Evolutionary conservation across 2,329 filamentous ascomycete genomes (phyloP).

Genomic region (Xylariaceae sp.): DNA sequence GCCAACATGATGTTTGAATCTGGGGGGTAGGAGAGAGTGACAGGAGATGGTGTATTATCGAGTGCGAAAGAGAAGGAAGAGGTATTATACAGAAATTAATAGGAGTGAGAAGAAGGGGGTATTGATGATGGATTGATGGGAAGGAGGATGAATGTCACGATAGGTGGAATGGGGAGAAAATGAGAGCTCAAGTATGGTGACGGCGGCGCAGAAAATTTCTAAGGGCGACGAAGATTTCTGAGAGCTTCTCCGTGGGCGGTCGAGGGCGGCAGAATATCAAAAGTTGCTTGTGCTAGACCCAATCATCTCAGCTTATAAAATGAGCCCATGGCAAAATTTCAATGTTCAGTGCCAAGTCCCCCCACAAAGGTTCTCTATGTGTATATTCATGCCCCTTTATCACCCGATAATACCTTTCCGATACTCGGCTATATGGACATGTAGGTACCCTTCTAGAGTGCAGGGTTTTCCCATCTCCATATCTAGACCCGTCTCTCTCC

Average conservation of each 20-base stretch:
- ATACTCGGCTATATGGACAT: no score
- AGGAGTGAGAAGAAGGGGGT: constrained; percentile 18
- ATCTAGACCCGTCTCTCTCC: no score
- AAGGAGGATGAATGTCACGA: constrained; percentile 24
- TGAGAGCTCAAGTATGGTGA: constrained; percentile 17
- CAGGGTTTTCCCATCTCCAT: no score
- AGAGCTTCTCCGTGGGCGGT: constrained; percentile 30
- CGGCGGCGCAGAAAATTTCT: constrained; percentile 27
- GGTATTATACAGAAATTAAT: constrained; percentile 26
- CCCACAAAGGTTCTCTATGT: no score
- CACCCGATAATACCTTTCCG: no score
- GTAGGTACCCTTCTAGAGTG: no score
- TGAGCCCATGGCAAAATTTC: no score
- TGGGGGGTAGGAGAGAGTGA: constrained; percentile 32
- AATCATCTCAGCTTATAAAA: no score
- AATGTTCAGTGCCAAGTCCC: no score
- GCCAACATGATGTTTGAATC: constrained; percentile 57
- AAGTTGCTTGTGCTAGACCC: constrained; percentile 11
- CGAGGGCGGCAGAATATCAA: constrained; percentile 22
- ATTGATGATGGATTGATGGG: constrained; percentile 30
- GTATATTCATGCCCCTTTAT: no score
- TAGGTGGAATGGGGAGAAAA: constrained; percentile 21
- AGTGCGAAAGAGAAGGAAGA: constrained; percentile 33
- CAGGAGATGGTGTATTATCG: constrained; percentile 23
- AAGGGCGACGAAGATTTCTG: constrained; percentile 25